These are phyloP conservation scores for Glycine soja DNA, from an alignment of 306 rosid species.

Conservation along the genomic window DNA sequence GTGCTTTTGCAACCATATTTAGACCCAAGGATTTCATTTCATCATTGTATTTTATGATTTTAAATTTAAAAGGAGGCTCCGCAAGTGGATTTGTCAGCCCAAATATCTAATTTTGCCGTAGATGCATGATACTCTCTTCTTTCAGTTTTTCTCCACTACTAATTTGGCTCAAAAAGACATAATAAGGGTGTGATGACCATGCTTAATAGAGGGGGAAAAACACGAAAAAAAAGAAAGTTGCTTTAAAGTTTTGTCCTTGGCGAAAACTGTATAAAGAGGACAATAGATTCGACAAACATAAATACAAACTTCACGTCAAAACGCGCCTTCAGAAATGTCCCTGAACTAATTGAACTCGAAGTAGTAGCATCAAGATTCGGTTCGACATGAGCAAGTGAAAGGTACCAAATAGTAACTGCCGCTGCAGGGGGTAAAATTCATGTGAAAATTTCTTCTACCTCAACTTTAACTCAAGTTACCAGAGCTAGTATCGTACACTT, in stretches of 20 bases:
- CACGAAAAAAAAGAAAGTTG: neutral
- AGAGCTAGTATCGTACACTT: conserved; percentile 35
- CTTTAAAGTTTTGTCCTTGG: conserved; percentile 29
- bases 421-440: conserved; percentile 33
- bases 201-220: neutral
- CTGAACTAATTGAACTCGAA: neutral
- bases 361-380: neutral
- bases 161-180: conserved; percentile 5
- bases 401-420: conserved; percentile 14
- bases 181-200: conserved; percentile 14
- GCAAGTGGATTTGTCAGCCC: neutral
- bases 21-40: neutral
- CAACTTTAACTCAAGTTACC: conserved; percentile 31
- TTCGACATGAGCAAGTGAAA: conserved; percentile 3
- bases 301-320: conserved; percentile 1
- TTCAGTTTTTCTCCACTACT: conserved; percentile 1
- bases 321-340: neutral
- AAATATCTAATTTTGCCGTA: conserved; percentile 14
- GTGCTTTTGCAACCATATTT: conserved; percentile 3
- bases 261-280: conserved; percentile 23
- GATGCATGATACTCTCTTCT: neutral
- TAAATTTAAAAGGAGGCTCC: neutral
- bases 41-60: neutral
- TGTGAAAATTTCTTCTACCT: conserved; percentile 40
- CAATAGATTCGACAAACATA: conserved; percentile 7